Evolutionary conservation across 306 rosid species (phyloP).

Genomic region (Vigna radiata): DNA sequence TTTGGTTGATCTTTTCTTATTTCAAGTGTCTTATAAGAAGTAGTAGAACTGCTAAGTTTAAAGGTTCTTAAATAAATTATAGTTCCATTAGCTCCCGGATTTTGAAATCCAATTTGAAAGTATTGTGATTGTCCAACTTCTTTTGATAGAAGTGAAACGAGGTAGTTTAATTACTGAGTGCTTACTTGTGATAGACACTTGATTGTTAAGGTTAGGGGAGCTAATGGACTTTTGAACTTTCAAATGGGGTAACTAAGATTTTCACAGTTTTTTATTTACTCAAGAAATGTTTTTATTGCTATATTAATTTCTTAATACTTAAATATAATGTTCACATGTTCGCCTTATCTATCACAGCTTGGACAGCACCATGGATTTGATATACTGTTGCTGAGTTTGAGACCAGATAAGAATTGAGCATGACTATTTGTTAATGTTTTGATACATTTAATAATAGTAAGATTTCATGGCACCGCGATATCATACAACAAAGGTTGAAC

Average conservation of each 20-base stretch:
- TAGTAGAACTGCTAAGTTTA: neutral
- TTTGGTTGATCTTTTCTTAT: neutral
- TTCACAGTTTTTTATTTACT: too few species aligned
- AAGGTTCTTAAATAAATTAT: neutral
- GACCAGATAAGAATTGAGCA: neutral
- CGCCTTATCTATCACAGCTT: neutral
- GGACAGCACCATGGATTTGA: neutral
- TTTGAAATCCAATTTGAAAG: neutral
- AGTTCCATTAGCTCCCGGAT: neutral
- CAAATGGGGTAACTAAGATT: too few species aligned
- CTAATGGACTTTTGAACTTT: too few species aligned
- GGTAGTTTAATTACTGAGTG: neutral
- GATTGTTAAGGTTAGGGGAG: neutral
- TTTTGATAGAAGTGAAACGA: neutral
- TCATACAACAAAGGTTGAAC: too few species aligned
- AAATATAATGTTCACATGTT: neutral
- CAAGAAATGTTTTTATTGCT: neutral
- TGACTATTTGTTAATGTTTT: neutral
- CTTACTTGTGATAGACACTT: neutral
- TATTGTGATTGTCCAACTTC: neutral
- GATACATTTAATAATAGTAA: neutral
- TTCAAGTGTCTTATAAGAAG: constrained; percentile 2
- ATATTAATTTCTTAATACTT: neutral
- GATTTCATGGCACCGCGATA: neutral
- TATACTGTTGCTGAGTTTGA: neutral